Conservation (phyloP, 176 grass and related monocot genomes). For the Leersia perrieri region DNA sequence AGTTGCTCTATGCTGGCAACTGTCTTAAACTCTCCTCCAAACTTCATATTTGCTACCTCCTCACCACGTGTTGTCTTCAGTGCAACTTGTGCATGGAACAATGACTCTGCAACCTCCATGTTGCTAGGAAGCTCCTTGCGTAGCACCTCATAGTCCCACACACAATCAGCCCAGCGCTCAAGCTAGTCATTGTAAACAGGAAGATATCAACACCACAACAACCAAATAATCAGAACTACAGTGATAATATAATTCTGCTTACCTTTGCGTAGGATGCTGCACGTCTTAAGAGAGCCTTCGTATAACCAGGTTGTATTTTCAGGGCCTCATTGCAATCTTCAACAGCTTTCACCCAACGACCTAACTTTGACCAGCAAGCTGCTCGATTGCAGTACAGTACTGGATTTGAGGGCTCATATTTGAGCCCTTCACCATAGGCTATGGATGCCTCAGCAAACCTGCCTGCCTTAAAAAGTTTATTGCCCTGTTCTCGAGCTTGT, state of each 20-base stretch:
- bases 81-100: slow-evolving; percentile 59
- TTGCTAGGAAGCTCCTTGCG: slow-evolving; percentile 55
- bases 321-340: slow-evolving; percentile 69
- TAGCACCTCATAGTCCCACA: slow-evolving; percentile 71
- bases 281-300: slow-evolving; percentile 63
- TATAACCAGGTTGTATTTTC: slow-evolving; percentile 51
- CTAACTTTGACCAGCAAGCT: slow-evolving; percentile 61
- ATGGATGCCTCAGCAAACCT: slow-evolving; percentile 49
- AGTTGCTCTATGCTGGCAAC: slow-evolving; percentile 65
- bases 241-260: background rate
- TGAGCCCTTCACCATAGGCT: slow-evolving; percentile 65
- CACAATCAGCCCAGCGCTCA: slow-evolving; percentile 70
- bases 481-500: slow-evolving; percentile 44
- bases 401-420: slow-evolving; percentile 53
- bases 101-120: slow-evolving; percentile 43
- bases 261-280: slow-evolving; percentile 66
- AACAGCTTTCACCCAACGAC: slow-evolving; percentile 53
- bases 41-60: slow-evolving; percentile 61
- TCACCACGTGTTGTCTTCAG: slow-evolving; percentile 55
- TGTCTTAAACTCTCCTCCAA: slow-evolving; percentile 52
- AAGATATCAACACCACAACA: slow-evolving; percentile 21
- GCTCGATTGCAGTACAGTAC: slow-evolving; percentile 63
- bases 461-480: slow-evolving; percentile 51
- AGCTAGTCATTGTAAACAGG: slow-evolving; percentile 47
- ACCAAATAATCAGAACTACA: background rate